Base-by-base conservation (phyloP, 345 rosid genomes). In the Populus simonii region DNA sequence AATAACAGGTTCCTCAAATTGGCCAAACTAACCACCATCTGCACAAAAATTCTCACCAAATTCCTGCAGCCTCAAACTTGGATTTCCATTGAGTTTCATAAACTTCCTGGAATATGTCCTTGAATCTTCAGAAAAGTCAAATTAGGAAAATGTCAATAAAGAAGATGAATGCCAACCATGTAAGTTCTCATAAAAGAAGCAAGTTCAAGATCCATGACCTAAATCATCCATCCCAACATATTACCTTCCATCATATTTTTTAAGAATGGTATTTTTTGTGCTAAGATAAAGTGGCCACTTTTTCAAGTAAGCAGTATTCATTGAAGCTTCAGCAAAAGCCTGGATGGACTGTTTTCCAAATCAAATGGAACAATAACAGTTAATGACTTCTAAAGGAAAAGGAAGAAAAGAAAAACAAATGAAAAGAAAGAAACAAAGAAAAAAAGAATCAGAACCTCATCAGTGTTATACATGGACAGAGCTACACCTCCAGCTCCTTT, bases 261-360 rank as follows among this genome's bases (percentile, higher is more conserved):
- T 96, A 67, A 96, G 98, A 83, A 96, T 96, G 35, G 99, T 96
- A 80, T 96, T 93, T 82, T 96, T 96, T 35, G 99, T 96, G 87
- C 99, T 96, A 72, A 96, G 96, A 87, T 96, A 96, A 81, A 96
- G 99, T 2, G 99, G 99, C 98, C 96, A 96, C 81, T 89, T 96
- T 71, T 96, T 96, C 90, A 88, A 87, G 80, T 87, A 91, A 83
- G 99, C 98, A 79, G 92, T 89, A 85, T 77, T 91, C 99, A 96
- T 93, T 6, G 98, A 93, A 79, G 98, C 94, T 43, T 93, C 98
- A 53, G 96, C 99, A 89, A 93, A 96, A 80, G 96, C 83, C 79
- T 80, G 89, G 75, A 96, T 92, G 39, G 98, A 96, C 99, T 96
- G 89, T 80, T 83, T 29, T 43, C 41, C 71, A 84, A 65, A 27